A percentile compares a stretch with the other conserved stretches of the same genome.
These are phyloP conservation scores for Albugo laibachii DNA, from an alignment of 352 stramenopile genomes.

Conservation along the genomic window DNA sequence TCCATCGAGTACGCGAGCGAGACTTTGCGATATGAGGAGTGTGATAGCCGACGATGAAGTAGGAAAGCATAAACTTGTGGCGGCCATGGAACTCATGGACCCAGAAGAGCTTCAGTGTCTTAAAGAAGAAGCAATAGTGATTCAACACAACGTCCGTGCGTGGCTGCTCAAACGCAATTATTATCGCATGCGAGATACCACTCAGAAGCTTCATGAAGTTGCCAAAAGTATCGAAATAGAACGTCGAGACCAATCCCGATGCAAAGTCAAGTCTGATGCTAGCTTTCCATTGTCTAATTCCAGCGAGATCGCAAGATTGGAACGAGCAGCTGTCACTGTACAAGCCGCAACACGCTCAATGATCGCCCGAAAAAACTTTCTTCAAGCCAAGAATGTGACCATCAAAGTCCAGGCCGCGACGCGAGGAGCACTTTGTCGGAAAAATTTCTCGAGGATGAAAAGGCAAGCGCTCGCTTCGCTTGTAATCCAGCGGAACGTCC, in stretches of 20 bases:
- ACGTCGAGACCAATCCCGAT: background rate
- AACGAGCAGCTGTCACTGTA: conserved; percentile 62
- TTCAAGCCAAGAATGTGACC: conserved; percentile 69
- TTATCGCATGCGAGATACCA: conserved; percentile 74
- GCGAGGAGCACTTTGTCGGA: conserved; percentile 57
- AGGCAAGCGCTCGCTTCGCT: conserved; percentile 58
- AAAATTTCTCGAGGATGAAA: conserved; percentile 78
- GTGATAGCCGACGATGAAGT: conserved; percentile 69
- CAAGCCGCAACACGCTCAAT: conserved; percentile 71
- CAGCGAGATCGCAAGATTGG: conserved; percentile 25
- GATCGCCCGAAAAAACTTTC: conserved; percentile 59
- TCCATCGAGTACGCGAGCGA: conserved; percentile 1
- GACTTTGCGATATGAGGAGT: conserved; percentile 47
- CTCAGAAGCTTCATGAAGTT: conserved; percentile 58
- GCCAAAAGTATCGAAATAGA: conserved; percentile 11
- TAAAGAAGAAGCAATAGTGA: conserved; percentile 69
- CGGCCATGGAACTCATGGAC: conserved; percentile 73
- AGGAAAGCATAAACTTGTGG: conserved; percentile 50
- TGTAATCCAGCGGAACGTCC: conserved; percentile 70
- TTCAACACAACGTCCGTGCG: conserved; percentile 70
- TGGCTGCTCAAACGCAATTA: conserved; percentile 81
- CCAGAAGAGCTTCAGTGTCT: conserved; percentile 65
- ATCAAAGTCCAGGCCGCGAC: conserved; percentile 76
- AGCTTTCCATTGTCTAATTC: conserved; percentile 5
- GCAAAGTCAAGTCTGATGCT: background rate